Conservation (phyloP, 2,329 filamentous ascomycete genomes). For the Cryphonectria naterciae region DNA sequence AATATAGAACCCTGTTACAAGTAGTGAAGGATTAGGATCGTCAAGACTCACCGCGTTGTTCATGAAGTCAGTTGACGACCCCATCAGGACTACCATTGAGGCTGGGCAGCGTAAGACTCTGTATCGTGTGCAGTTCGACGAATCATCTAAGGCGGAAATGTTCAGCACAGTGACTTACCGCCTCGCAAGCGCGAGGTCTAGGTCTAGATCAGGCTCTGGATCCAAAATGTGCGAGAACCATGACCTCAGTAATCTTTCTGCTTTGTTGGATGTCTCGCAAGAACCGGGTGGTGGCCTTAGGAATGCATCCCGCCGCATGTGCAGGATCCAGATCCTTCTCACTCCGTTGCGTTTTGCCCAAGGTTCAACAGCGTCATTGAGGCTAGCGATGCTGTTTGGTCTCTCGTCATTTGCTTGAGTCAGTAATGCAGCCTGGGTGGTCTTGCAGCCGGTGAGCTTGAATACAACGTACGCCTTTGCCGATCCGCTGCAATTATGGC, state of each 20-base stretch:
- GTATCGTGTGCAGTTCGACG: neutral
- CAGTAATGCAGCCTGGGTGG: neutral
- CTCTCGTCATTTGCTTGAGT: neutral
- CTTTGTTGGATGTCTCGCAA: neutral
- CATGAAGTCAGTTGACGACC: neutral
- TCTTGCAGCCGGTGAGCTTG: neutral
- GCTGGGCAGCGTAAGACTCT: neutral
- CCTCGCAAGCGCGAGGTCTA: neutral
- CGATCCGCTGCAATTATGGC: constrained; percentile 20
- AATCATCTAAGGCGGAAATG: neutral
- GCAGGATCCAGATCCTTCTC: neutral
- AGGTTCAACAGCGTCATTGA: neutral
- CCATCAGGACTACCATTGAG: neutral
- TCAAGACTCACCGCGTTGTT: neutral
- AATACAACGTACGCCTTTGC: neutral
- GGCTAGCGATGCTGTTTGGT: neutral
- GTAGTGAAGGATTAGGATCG: no score
- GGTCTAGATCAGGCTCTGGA: neutral
- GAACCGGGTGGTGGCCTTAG: neutral
- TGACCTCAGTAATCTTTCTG: neutral
- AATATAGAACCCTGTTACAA: neutral
- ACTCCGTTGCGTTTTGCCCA: neutral
- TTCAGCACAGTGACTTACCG: neutral
- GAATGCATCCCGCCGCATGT: neutral
- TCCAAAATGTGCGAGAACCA: neutral